Conservation (phyloP, 441 rosid genomes). For the Adansonia grandidieri region DNA sequence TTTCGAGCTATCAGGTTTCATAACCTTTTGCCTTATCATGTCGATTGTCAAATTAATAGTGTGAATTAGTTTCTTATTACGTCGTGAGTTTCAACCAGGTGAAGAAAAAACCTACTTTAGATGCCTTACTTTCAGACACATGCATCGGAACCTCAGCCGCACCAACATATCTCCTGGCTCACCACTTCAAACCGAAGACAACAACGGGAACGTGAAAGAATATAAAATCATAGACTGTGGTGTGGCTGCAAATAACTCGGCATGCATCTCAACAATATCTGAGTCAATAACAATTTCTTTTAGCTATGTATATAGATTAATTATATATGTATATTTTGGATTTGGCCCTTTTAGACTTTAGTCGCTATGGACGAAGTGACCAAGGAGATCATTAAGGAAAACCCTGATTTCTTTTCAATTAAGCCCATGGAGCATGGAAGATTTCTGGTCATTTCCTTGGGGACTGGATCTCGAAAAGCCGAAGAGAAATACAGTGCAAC, state of each 20-base stretch:
- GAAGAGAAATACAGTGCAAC: slow-evolving; percentile 48
- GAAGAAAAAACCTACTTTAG: slow-evolving; percentile 38
- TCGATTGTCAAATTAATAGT: neutral
- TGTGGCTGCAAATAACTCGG: slow-evolving; percentile 73
- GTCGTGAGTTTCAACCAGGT: slow-evolving; percentile 38
- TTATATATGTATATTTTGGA: neutral
- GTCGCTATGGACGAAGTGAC: slow-evolving; percentile 65
- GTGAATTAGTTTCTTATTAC: neutral
- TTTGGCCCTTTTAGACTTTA: slow-evolving; percentile 43
- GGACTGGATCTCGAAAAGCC: slow-evolving; percentile 49
- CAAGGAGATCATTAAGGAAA: slow-evolving; percentile 44
- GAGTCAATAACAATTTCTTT: neutral
- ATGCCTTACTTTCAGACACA: slow-evolving; percentile 70
- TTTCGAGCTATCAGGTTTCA: slow-evolving; percentile 45
- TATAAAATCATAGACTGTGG: slow-evolving; percentile 78
- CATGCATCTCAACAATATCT: slow-evolving; percentile 20
- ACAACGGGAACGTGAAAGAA: slow-evolving; percentile 39
- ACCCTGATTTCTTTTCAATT: slow-evolving; percentile 49
- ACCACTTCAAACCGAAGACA: slow-evolving; percentile 51
- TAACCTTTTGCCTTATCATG: neutral
- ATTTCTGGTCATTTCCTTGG: slow-evolving; percentile 61
- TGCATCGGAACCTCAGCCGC: slow-evolving; percentile 78
- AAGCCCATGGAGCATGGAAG: slow-evolving; percentile 60
- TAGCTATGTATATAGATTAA: neutral
- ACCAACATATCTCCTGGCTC: slow-evolving; percentile 76